A percentile compares a stretch with the other conserved stretches of the same genome.
Conservation (phyloP, 352 stramenopile species). For the Globisporangium okanoganense region DNA sequence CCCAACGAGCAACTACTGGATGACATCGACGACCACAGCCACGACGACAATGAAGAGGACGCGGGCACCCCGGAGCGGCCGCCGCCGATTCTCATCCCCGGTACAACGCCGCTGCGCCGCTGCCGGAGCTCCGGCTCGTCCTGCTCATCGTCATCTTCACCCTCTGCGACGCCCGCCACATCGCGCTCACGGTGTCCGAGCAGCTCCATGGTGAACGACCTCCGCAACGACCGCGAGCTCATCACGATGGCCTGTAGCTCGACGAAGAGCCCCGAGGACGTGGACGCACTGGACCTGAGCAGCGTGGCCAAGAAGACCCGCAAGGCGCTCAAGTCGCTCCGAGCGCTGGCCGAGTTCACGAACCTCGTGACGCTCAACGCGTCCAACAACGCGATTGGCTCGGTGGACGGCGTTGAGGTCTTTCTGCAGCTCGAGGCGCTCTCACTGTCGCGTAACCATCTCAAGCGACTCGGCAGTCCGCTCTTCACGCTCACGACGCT, state of each 20-base stretch:
- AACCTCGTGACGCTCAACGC: conserved; percentile 57
- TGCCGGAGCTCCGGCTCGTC: conserved; percentile 7
- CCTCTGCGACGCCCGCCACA: background rate
- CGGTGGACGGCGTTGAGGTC: conserved; percentile 51
- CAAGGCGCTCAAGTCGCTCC: conserved; percentile 56
- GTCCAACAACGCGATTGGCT: conserved; percentile 56
- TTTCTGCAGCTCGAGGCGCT: conserved; percentile 45
- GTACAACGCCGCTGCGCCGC: background rate
- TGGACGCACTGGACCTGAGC: conserved; percentile 45
- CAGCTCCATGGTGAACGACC: conserved; percentile 21
- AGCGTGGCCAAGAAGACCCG: conserved; percentile 40
- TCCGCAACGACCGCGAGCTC: conserved; percentile 36
- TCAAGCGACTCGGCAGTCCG: conserved; percentile 51
- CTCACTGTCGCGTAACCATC: conserved; percentile 57
- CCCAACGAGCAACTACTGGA: background rate
- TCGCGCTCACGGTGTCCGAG: conserved; percentile 18
- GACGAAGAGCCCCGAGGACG: conserved; percentile 18
- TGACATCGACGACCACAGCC: background rate
- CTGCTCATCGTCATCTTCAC: background rate
- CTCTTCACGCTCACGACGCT: conserved; percentile 45
- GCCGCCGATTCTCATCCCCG: conserved; percentile 11
- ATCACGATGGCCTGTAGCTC: conserved; percentile 32
- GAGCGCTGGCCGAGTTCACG: conserved; percentile 38
- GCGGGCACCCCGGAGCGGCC: background rate
- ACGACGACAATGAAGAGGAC: background rate